Base-by-base conservation (phyloP, 257 asterid genomes). In the Paraleonurus japonicus region DNA sequence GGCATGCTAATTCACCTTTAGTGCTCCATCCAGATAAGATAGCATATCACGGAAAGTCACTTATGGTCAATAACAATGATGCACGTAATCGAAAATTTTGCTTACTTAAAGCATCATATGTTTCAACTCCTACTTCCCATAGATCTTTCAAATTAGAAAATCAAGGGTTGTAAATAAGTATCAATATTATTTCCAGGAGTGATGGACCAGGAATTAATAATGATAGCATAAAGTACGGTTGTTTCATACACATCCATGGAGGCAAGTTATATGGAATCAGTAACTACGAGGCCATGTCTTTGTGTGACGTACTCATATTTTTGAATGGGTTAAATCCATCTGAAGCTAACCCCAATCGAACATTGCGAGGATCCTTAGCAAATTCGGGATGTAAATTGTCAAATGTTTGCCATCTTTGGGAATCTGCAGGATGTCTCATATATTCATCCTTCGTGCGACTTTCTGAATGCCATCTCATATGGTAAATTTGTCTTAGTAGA, bases 241-340 rank as follows among this genome's bases (percentile, higher is more conserved):
- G 48, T 0, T 57, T 41, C 78, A 74, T 74, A 23, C 78, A 57
- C 57, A n/a, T 24, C 32, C 74, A 22, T 1, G 64, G 62, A 0
- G 81, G 60, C 7, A 77, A 12, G 24, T 77, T 71, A 12, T 64
- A 57, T 7, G 70, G 50, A 0, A 77, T 71, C 3, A 71, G n/a
- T n/a, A 0, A 76, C 2, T 0, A 76, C 76, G n/a, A 0, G 59
- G 77, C 77, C 74, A 71, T 5, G 74, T 71, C n/a, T 39, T 53
- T 77, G 16, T 77, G 66, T 2, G 35, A 1, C 2, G 30, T 61
- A 76, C 26, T 53, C 74, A 47, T 77, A 5, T 10, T 32, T 4
- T 55, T 70, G 17, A 77, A 77, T 2, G 53, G 74, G 48, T 57
- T 77, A 35, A 64, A 71, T 0, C 81, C 72, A 61, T 72, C 60